Conservation (phyloP, 2,329 filamentous ascomycete species). For the Fusarium chaquense region DNA sequence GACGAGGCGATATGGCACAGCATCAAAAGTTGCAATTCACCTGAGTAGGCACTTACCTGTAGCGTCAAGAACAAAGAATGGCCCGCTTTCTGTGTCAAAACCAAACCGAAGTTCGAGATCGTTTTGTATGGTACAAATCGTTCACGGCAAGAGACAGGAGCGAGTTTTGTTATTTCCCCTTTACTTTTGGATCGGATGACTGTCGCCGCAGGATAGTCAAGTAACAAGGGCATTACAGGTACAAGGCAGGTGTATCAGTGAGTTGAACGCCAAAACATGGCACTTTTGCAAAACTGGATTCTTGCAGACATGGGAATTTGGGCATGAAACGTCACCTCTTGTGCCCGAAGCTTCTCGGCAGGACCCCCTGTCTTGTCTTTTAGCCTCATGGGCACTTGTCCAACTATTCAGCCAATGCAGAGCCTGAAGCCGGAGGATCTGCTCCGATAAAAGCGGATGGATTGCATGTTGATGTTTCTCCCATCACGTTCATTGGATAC, state of each 20-base stretch:
- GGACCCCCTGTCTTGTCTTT: constrained; percentile 18
- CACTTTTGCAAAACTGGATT: constrained; percentile 40
- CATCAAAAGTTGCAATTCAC: constrained; percentile 14
- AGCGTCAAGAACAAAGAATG: constrained; percentile 17
- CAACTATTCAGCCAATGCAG: background rate
- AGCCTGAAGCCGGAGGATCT: constrained; percentile 23
- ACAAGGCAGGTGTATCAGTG: background rate
- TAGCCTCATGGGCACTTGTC: constrained; percentile 6
- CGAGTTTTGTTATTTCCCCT: constrained; percentile 21
- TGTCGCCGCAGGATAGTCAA: constrained; percentile 13
- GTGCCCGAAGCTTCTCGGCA: constrained; percentile 20
- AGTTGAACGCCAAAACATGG: constrained; percentile 32
- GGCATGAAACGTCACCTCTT: constrained; percentile 25
- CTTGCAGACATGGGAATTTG: constrained; percentile 36
- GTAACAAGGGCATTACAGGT: background rate
- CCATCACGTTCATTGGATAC: constrained; percentile 3
- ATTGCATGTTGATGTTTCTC: constrained; percentile 3
- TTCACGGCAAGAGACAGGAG: constrained; percentile 4
- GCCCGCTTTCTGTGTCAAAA: constrained; percentile 24
- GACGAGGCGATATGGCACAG: constrained; percentile 5
- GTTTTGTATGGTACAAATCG: constrained; percentile 8
- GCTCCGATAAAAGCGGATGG: constrained; percentile 21
- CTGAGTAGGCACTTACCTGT: background rate
- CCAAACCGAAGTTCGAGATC: constrained; percentile 10
- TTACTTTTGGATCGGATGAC: constrained; percentile 31